A percentile compares a stretch with the other conserved stretches of the same genome.
Conservation (phyloP, 108 stramenopile genomes). For the Ochromonas danica region DNA sequence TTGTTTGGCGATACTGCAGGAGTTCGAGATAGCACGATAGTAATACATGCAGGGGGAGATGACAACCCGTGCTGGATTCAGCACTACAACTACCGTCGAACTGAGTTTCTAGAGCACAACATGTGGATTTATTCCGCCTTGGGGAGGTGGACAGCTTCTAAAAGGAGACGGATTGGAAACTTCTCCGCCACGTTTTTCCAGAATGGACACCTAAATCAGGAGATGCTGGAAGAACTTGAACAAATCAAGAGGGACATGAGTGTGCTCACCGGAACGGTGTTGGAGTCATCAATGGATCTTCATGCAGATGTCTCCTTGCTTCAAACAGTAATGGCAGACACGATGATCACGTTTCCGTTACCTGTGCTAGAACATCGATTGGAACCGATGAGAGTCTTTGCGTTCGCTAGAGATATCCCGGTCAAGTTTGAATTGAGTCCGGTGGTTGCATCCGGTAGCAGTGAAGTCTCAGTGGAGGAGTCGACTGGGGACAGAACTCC, state of each 20-base stretch:
- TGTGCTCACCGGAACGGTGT: conserved; percentile 13
- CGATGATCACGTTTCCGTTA: conserved; percentile 15
- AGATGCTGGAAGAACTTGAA: conserved; percentile 15
- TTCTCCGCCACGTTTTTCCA: conserved; percentile 14
- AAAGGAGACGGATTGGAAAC: conserved; percentile 15
- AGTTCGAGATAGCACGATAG: conserved; percentile 9
- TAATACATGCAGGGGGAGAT: conserved; percentile 9
- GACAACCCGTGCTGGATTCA: conserved; percentile 13
- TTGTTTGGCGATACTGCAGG: not conserved
- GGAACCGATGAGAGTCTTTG: conserved; percentile 14
- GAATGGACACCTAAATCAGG: conserved; percentile 15
- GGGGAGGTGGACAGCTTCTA: conserved; percentile 13
- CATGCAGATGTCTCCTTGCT: conserved; percentile 14
- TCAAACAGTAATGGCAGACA: conserved; percentile 15
- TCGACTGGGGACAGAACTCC: conserved; percentile 13
- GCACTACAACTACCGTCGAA: conserved; percentile 14
- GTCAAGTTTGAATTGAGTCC: conserved; percentile 15
- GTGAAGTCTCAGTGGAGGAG: conserved; percentile 13
- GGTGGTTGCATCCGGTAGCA: conserved; percentile 13
- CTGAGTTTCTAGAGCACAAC: conserved; percentile 9
- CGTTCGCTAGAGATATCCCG: conserved; percentile 9
- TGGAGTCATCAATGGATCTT: conserved; percentile 15
- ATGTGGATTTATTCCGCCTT: conserved; percentile 15
- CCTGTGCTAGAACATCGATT: conserved; percentile 15
- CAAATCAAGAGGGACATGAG: conserved; percentile 10